phyloP scores from a whole-genome alignment of 2,329 filamentous ascomycete species.

The Leptographium lundbergii region DNA sequence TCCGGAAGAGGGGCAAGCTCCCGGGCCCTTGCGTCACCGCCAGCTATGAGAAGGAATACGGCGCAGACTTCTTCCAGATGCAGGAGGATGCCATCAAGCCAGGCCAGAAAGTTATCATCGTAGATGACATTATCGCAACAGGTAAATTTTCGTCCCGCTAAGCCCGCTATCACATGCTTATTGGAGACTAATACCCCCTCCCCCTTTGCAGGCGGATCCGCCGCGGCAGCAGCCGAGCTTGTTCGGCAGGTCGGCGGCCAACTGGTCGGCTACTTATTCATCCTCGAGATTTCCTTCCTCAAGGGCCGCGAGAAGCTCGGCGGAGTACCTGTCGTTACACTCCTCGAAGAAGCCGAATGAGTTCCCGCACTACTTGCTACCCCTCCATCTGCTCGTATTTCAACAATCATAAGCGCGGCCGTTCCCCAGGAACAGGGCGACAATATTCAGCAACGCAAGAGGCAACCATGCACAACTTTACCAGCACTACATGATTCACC shows the following conservation, averaged over 20 bases:
- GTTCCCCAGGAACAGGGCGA: not conserved
- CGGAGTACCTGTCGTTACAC: conserved; percentile 63
- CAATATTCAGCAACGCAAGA: not conserved
- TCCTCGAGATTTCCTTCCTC: conserved; percentile 88
- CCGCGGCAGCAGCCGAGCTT: conserved; percentile 73
- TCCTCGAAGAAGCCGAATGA: conserved; percentile 43
- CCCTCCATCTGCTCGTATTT: not conserved
- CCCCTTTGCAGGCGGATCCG: conserved; percentile 62
- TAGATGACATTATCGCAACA: conserved; percentile 97
- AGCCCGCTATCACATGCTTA: not conserved
- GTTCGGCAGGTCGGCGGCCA: conserved; percentile 75
- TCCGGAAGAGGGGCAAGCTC: conserved; percentile 91
- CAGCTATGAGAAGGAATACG: conserved; percentile 90
- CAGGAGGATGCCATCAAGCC: conserved; percentile 73
- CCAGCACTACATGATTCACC: not conserved
- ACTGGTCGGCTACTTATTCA: conserved; percentile 85
- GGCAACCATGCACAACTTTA: not conserved
- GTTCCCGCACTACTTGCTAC: not conserved
- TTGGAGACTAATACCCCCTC: not conserved
- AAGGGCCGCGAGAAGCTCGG: conserved; percentile 84
- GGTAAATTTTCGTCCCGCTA: conserved; percentile 45
- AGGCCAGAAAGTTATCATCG: conserved; percentile 81
- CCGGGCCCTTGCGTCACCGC: conserved; percentile 80
- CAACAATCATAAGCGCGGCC: not conserved
- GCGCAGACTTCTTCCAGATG: conserved; percentile 91